These are phyloP conservation scores for Populus alba DNA, from an alignment of 345 rosid genomes.

Conservation along the genomic window DNA sequence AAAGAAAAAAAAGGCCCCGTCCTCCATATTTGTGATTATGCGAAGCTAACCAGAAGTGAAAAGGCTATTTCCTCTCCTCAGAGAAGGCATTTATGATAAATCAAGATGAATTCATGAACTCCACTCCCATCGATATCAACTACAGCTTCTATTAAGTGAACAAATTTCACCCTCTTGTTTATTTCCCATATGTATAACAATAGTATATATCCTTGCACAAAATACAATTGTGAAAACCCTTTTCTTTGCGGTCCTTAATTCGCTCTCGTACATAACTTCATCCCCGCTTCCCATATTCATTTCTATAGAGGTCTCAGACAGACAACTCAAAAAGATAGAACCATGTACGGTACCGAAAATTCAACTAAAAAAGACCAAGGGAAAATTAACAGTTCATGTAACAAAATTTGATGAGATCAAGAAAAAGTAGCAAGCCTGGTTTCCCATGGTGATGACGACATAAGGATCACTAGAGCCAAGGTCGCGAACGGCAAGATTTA, in stretches of 20 bases:
- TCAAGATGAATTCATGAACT: not conserved
- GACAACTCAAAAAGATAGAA: not conserved
- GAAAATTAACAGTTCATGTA: not conserved
- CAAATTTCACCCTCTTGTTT: not conserved
- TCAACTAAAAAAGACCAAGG: no score
- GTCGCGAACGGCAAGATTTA: slow-evolving; percentile 40
- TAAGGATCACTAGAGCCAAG: slow-evolving; percentile 39
- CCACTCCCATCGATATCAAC: not conserved
- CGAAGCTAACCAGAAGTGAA: not conserved
- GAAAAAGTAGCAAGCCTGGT: slow-evolving; percentile 6
- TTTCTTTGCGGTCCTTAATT: not conserved
- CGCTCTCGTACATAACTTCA: not conserved
- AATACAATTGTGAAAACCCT: not conserved
- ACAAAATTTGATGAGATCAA: not conserved
- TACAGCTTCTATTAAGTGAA: not conserved
- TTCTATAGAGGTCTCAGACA: not conserved
- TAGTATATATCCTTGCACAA: not conserved
- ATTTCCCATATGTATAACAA: not conserved
- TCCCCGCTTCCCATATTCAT: not conserved
- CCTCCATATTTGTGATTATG: not conserved
- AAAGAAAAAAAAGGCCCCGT: not conserved
- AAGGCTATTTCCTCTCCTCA: not conserved
- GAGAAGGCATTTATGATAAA: not conserved
- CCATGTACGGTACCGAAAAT: not conserved
- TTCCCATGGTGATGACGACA: slow-evolving; percentile 29